Evolutionary conservation across 768 basidiomycete genomes (phyloP), one percentile per base, ranked within the genome.

Genomic region (Tephrocybe sp.): DNA sequence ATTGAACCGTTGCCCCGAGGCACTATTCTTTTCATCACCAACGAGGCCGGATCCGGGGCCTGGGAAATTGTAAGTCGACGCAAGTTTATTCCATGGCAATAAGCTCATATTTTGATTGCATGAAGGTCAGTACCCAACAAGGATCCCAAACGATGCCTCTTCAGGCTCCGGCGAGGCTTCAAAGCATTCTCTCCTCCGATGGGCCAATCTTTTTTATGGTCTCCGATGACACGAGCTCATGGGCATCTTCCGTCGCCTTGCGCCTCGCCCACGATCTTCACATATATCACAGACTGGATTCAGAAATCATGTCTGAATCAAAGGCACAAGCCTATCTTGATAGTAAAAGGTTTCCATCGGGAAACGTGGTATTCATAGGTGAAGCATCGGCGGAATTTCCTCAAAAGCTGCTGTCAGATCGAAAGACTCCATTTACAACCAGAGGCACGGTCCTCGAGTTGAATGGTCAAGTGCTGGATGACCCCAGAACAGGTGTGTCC

Each of bases 261-360:
- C 76, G 92, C 11, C 68, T 94, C 20, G 83, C 86, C 2, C 82
- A 91, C 61, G 79, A 83, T 54, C 69, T 93, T 15, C 68, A 80
- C 26, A 60, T 81, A 0, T 91, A 86, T 66, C 86, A 90, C 61
- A 76, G 80, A 51, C 64, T 94, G 18, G 90, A 93, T 54, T 65
- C 80, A 0, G 77, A 82, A 42, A 82, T 95, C 38, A 58, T 84
- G 44, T 56, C 63, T 28, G 77, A 76, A 55, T 49, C 63, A 3
- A 75, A 77, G 55, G 76, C 72, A 9, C 54, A 56, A 21, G 38
- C 32, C 32, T 54, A 43, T 51, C 56, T 64, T 3, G 53, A 60
- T 8, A 59, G 53, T 20, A 55, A 45, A 11, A 46, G 54, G 24
- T 63, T 76, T 45, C 58, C 60, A 3, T 32, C 60, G 15, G 78